Base-by-base conservation (phyloP, 106 monocot genomes). In the Posidonia australis region DNA sequence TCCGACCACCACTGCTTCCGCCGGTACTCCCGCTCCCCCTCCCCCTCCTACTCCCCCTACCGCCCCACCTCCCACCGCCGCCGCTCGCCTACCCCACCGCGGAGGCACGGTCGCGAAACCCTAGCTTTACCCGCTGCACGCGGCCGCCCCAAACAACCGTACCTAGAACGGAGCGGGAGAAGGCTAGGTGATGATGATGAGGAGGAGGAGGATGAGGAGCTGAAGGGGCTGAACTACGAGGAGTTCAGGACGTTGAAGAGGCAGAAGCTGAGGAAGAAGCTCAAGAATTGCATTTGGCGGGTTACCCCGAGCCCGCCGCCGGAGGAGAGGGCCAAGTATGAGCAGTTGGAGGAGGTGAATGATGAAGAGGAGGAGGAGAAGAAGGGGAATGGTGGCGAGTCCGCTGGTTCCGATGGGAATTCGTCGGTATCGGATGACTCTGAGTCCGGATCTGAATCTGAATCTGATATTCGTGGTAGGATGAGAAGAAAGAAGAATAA, bases 231-330 rank as follows among this genome's bases (percentile, higher is more conserved):
- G 56, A 72, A 60, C n/a, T 90, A 78, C 72, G 78, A 78, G 53
- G 94, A 96, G 68, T 84, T 80, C 70, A 77, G 94, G 48, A 77
- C 90, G 23, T 45, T 90, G 63, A 90, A 90, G 74, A 77, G 94
- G 17, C 82, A 84, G 80, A 82, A 87, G 71, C 71, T 86, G 62
- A 55, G 94, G 46, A 81, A 82, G 72, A 81, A 82, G 44, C 73
- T 80, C 47, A 82, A 74, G 76, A 81, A 77, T 23, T 96, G 94
- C 74, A 82, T 96, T 54, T 96, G 86, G 84, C 74, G 77, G 66
- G 60, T 63, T 28, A 84, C 94, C 5, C 94, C 94, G 2, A 90
- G 90, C 67, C 94, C 94, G 29, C 90, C 94, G 0, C 72, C 76
- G 0, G 51, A 54, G 44, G 77, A 67, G 10, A 41, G 70, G 58